phyloP scores from a whole-genome alignment of 306 rosid genomes.

The Cucumis hystrix region DNA sequence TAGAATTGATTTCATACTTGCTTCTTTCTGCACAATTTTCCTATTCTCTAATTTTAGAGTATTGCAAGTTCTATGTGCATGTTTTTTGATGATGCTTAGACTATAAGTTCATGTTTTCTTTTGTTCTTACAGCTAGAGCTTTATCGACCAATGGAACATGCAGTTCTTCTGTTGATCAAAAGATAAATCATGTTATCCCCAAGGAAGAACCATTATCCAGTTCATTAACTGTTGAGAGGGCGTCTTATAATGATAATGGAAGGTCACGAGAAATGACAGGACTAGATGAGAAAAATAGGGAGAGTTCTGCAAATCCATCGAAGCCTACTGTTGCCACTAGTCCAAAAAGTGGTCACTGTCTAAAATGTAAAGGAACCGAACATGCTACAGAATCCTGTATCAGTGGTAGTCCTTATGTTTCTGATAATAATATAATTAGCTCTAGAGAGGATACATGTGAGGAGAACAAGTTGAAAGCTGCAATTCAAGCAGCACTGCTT shows the following conservation, averaged over 20 bases:
- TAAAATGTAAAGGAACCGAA: conserved; percentile 48
- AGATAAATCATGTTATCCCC: conserved; percentile 13
- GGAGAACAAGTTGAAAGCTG: conserved; percentile 61
- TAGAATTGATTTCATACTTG: conserved; percentile 5
- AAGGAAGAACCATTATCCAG: conserved; percentile 29
- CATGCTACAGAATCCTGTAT: conserved; percentile 50
- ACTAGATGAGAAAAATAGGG: conserved; percentile 41
- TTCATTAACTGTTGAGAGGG: conserved; percentile 25
- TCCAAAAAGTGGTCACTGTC: conserved; percentile 32
- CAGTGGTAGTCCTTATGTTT: conserved; percentile 18
- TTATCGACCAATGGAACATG: conserved; percentile 17
- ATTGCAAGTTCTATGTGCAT: conserved; percentile 2
- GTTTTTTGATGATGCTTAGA: conserved; percentile 2
- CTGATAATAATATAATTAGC: conserved; percentile 36
- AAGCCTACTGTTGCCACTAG: conserved; percentile 26
- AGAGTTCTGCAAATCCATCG: conserved; percentile 22
- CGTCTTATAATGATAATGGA: conserved; percentile 22
- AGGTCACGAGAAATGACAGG: conserved; percentile 27
- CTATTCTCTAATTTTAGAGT: background rate
- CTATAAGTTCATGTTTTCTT: background rate
- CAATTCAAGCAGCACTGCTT: conserved; percentile 65
- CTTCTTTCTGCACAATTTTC: background rate
- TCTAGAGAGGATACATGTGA: conserved; percentile 36
- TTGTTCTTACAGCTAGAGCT: conserved; percentile 23
- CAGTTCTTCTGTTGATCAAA: conserved; percentile 18